A percentile compares a stretch with the other conserved stretches of the same genome.
These are phyloP conservation scores for Trichodelitschia bisporula DNA, from an alignment of 495 filamentous ascomycete genomes.

Conservation along the genomic window DNA sequence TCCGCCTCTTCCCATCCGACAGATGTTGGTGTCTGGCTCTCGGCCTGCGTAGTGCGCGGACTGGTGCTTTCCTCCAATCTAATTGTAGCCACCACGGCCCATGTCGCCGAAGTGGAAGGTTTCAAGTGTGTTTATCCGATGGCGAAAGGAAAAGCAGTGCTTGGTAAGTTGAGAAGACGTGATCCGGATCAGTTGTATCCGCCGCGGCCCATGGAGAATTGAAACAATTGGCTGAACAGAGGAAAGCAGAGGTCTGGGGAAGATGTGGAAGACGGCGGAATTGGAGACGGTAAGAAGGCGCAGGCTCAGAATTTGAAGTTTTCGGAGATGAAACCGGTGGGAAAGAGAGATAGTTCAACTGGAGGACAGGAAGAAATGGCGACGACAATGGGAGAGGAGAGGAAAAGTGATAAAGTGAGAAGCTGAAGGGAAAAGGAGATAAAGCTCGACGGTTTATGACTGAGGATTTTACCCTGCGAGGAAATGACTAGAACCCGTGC, in stretches of 20 bases:
- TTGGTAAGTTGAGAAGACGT: conserved; percentile 1
- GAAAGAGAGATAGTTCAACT: too few species aligned
- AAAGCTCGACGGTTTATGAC: too few species aligned
- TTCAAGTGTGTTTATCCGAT: not conserved
- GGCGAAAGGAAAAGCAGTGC: too few species aligned
- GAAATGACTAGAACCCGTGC: too few species aligned
- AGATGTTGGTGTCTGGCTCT: too few species aligned
- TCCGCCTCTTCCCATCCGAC: too few species aligned
- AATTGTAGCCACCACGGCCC: conserved; percentile 33
- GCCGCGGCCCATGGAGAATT: conserved; percentile 8
- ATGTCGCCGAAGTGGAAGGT: conserved; percentile 10
- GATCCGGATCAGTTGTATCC: conserved; percentile 9
- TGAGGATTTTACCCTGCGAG: too few species aligned
- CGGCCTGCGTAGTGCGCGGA: too few species aligned
- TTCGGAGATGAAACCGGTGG: not conserved
- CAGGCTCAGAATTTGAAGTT: not conserved
- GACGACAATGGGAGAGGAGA: too few species aligned
- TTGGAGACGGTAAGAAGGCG: not conserved
- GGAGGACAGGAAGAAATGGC: not conserved
- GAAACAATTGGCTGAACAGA: not conserved
- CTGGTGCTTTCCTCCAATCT: too few species aligned
- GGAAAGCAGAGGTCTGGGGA: not conserved
- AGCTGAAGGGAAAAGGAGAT: too few species aligned
- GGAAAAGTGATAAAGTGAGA: too few species aligned
- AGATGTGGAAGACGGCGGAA: not conserved